Base-by-base conservation (phyloP, 139 green algal genomes). In the Eudorina sp. region DNA sequence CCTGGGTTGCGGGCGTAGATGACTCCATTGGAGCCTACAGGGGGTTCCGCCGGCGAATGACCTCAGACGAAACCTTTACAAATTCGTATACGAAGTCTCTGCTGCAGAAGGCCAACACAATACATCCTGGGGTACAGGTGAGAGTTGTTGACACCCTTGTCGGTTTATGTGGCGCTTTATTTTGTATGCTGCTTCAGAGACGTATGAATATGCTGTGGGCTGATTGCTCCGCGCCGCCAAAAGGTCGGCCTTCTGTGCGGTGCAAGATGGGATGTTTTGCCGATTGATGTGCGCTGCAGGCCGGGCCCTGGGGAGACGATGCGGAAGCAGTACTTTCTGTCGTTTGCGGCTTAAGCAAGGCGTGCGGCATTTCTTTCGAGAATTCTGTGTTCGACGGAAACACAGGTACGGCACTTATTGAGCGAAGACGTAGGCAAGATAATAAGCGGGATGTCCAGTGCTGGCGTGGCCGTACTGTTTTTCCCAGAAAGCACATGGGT, bases 261-360 rank as follows among this genome's bases (percentile, higher is more conserved):
- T n/a, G n/a, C n/a, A n/a, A n/a, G n/a, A n/a, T n/a, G n/a, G n/a
- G n/a, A n/a, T n/a, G n/a, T n/a, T n/a, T n/a, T 58, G 48, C 11
- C 48, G 48, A 9, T 55, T 9, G 11, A 13, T 55, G 48, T 13
- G 13, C 48, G 8, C 1, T 34, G 46, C 60, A 86, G 80, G 43
- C 43, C 1, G 80, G 80, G 5, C 80, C 80, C 6, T 86, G 60
- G 60, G 80, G 41, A 4, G 80, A 86, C 45, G 80, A 86, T 43
- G 16, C 64, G 80, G 60, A 86, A 18, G 60, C 80, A 3, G 80
- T 76, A 1, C 29, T 77, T 23, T 34, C 80, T 3, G 80, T 86
- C 0, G 36, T 38, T 4, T 86, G 80, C 41, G 7, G 40, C 3
- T 36, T 6, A 31, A 36, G 3, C 58, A 4, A 21, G 2, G 3